A percentile compares a stretch with the other conserved stretches of the same genome.
phyloP scores from a whole-genome alignment of 352 stramenopile genomes.

The Globisporangium viniferum region DNA sequence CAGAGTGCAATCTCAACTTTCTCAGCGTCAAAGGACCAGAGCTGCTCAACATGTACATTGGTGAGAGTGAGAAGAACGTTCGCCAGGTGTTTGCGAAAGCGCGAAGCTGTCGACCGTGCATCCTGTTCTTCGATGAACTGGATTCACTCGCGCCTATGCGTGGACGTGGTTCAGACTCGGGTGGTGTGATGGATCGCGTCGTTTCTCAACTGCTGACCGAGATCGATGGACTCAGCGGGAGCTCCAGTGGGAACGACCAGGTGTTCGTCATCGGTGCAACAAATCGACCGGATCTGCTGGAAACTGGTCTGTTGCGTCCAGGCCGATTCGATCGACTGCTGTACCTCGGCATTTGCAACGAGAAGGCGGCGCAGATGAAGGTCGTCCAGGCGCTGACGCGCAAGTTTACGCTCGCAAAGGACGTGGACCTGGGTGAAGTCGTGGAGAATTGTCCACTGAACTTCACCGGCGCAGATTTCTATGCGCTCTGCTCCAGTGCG shows the following conservation, averaged over 20 bases:
- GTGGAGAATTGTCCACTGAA: slow-evolving; percentile 61
- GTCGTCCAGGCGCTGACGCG: slow-evolving; percentile 82
- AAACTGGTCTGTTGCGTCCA: slow-evolving; percentile 92
- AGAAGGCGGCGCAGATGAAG: slow-evolving; percentile 69
- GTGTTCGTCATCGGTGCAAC: slow-evolving; percentile 97
- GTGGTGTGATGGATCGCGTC: slow-evolving; percentile 95
- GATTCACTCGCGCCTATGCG: slow-evolving; percentile 89
- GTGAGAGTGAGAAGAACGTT: slow-evolving; percentile 96
- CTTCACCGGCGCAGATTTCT: slow-evolving; percentile 85
- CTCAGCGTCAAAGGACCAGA: slow-evolving; percentile 95
- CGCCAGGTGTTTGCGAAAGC: slow-evolving; percentile 91
- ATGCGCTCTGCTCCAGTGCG: slow-evolving; percentile 76
- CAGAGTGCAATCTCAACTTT: slow-evolving; percentile 95
- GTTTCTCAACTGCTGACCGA: slow-evolving; percentile 95
- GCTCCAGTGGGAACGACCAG: slow-evolving; percentile 51
- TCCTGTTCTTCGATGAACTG: slow-evolving; percentile 94
- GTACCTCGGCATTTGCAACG: slow-evolving; percentile 81
- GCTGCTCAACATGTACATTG: slow-evolving; percentile 97
- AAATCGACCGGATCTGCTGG: slow-evolving; percentile 96
- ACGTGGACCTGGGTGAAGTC: slow-evolving; percentile 61
- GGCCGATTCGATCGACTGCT: slow-evolving; percentile 87
- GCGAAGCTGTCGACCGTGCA: slow-evolving; percentile 75
- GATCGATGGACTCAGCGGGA: slow-evolving; percentile 88
- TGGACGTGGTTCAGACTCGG: slow-evolving; percentile 83
- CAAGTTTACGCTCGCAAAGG: slow-evolving; percentile 64